Percentiles rank a stretch among this genome's conserved stretches.
phyloP scores from a whole-genome alignment of 176 grass and related monocot genomes.

The Secale cereale region DNA sequence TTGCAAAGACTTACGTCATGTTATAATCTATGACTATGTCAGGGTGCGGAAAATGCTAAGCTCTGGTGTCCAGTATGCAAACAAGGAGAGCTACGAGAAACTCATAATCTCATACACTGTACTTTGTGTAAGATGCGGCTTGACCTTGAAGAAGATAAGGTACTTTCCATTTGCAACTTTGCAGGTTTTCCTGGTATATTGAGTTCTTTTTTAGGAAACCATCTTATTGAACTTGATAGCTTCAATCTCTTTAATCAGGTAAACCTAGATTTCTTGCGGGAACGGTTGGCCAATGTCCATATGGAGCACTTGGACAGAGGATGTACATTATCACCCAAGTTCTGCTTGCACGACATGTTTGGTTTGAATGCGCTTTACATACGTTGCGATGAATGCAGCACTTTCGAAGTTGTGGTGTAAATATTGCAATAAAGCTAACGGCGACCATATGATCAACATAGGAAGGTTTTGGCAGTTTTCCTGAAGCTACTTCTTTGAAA shows the following conservation, averaged over 20 bases:
- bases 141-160: slow-evolving; percentile 83
- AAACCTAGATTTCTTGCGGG: slow-evolving; percentile 64
- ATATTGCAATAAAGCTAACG: neutral
- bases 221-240: slow-evolving; percentile 10
- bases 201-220: neutral
- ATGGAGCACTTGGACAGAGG: slow-evolving; percentile 76
- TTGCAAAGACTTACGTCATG: slow-evolving; percentile 14
- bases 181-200: neutral
- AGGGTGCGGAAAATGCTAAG: slow-evolving; percentile 42
- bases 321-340: slow-evolving; percentile 76
- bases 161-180: slow-evolving; percentile 31
- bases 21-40: slow-evolving; percentile 18
- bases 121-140: slow-evolving; percentile 63
- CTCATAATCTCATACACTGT: slow-evolving; percentile 68
- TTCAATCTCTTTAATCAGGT: slow-evolving; percentile 47
- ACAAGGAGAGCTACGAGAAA: slow-evolving; percentile 67
- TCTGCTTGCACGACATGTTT: slow-evolving; percentile 70
- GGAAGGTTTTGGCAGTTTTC: neutral
- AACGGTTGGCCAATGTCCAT: slow-evolving; percentile 63
- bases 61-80: slow-evolving; percentile 91
- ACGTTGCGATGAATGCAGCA: slow-evolving; percentile 64
- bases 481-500: neutral
- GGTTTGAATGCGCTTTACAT: slow-evolving; percentile 82
- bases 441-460: neutral
- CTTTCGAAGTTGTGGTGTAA: slow-evolving; percentile 83